A percentile compares a stretch with the other conserved stretches of the same genome.
Evolutionary conservation across 2,329 filamentous ascomycete genomes (phyloP).

Genomic region (Neonectria faginata): DNA sequence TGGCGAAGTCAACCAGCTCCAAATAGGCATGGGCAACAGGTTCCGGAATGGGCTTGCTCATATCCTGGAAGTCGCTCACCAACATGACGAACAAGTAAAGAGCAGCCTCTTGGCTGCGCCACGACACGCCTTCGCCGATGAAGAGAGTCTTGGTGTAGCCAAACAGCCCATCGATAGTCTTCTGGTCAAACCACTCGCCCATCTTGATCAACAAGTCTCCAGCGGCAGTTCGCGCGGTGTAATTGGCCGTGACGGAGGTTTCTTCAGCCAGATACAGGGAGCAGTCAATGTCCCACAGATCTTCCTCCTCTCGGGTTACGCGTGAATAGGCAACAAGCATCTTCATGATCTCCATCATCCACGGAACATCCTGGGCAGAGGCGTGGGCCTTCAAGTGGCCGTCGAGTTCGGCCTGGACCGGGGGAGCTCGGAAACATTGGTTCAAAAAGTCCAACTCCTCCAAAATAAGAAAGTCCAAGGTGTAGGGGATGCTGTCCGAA

Average conservation of each 20-base stretch:
- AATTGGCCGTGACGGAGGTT: conserved; percentile 93
- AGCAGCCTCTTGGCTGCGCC: conserved; percentile 80
- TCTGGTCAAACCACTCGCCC: conserved; percentile 85
- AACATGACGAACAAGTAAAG: conserved; percentile 89
- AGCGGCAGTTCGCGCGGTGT: conserved; percentile 92
- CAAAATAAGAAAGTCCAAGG: conserved; percentile 90
- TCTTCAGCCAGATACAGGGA: conserved; percentile 97
- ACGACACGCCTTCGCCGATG: conserved; percentile 60
- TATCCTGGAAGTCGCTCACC: conserved; percentile 84
- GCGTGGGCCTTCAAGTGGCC: conserved; percentile 75
- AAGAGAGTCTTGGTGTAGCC: conserved; percentile 82
- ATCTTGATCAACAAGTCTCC: conserved; percentile 93
- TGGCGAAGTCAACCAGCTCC: conserved; percentile 82
- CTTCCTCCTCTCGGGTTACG: conserved; percentile 92
- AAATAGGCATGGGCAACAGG: conserved; percentile 80
- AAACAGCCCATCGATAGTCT: conserved; percentile 82
- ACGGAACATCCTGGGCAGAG: conserved; percentile 73
- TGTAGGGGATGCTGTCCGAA: conserved; percentile 91
- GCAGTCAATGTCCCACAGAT: conserved; percentile 95
- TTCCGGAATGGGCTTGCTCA: conserved; percentile 75
- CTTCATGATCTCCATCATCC: conserved; percentile 90
- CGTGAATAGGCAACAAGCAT: conserved; percentile 87
- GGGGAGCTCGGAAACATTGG: conserved; percentile 86
- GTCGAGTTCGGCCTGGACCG: conserved; percentile 90
- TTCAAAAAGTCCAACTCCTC: conserved; percentile 97